Conservation (phyloP, 2,329 filamentous ascomycete species). For the Diplodia seriata region DNA sequence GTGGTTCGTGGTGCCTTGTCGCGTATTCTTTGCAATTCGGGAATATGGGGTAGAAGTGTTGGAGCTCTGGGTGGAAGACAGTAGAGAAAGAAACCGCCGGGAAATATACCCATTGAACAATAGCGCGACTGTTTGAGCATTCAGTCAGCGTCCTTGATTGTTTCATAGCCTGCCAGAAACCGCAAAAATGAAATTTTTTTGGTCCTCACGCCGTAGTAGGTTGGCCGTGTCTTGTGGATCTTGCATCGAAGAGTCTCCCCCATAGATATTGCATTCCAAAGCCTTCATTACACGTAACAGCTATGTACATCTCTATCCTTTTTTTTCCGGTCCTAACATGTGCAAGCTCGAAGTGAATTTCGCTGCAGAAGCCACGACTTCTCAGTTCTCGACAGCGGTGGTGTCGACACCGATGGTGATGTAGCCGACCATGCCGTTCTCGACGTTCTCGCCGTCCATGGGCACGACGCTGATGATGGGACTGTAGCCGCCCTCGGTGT, state of each 20-base stretch:
- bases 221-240: too few relatives aligned
- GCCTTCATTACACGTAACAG: too few relatives aligned
- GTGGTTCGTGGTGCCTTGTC: background rate
- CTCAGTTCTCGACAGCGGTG: conserved; percentile 8
- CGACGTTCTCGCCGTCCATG: conserved; percentile 44
- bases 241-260: too few relatives aligned
- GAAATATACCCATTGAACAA: background rate
- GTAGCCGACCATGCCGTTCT: conserved; percentile 49
- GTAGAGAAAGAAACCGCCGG: background rate
- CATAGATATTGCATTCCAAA: too few relatives aligned
- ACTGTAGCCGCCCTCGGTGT: conserved; percentile 34
- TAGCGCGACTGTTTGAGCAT: background rate
- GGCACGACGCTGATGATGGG: conserved; percentile 42
- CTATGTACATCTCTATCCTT: too few relatives aligned
- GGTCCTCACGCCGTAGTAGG: too few relatives aligned
- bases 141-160: too few relatives aligned
- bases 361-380: too few relatives aligned
- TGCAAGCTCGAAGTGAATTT: too few relatives aligned
- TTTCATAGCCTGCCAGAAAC: too few relatives aligned
- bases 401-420: conserved; percentile 46
- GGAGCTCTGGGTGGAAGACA: background rate
- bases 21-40: background rate
- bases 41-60: background rate
- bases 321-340: too few relatives aligned
- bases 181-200: too few relatives aligned